Percentiles rank a stretch among this genome's conserved stretches.
These are phyloP conservation scores for Corrigiola litoralis DNA, from an alignment of 179 eudicot species.

Conservation along the genomic window DNA sequence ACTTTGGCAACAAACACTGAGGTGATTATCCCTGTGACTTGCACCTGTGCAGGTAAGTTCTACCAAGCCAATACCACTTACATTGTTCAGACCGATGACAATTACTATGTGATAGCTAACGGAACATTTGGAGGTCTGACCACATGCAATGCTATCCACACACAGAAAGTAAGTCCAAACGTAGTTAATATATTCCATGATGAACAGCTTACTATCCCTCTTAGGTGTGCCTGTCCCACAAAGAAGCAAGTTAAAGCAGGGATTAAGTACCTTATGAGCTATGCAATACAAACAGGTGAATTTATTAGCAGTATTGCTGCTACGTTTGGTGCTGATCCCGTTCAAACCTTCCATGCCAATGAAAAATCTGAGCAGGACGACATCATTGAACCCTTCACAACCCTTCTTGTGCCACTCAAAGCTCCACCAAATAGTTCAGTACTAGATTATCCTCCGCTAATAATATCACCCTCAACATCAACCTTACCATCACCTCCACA, in stretches of 20 bases:
- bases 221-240: conserved; percentile 73
- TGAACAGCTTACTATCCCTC: conserved; percentile 32
- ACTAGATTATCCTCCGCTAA: conserved; percentile 12
- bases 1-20: conserved; percentile 36
- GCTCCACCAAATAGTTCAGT: conserved; percentile 45
- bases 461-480: conserved; percentile 21
- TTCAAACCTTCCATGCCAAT: conserved; percentile 41
- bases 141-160: conserved; percentile 36
- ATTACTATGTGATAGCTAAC: conserved; percentile 33
- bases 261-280: conserved; percentile 48
- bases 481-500: conserved; percentile 28
- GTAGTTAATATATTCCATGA: conserved; percentile 15
- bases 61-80: conserved; percentile 47
- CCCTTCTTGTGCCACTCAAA: conserved; percentile 47
- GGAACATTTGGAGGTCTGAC: conserved; percentile 51
- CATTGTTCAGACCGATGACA: conserved; percentile 17
- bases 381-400: conserved; percentile 39
- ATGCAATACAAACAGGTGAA: conserved; percentile 32
- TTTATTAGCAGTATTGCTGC: conserved; percentile 23
- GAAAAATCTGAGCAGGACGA: conserved; percentile 24
- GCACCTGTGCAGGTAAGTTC: conserved; percentile 46
- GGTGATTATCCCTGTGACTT: conserved; percentile 50
- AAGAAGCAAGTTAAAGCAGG: conserved; percentile 27
- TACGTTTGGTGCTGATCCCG: conserved; percentile 34
- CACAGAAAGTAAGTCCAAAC: conserved; percentile 21